Evolutionary conservation across 2,329 filamentous ascomycete species (phyloP).

Genomic region (Diplodia sapinea): DNA sequence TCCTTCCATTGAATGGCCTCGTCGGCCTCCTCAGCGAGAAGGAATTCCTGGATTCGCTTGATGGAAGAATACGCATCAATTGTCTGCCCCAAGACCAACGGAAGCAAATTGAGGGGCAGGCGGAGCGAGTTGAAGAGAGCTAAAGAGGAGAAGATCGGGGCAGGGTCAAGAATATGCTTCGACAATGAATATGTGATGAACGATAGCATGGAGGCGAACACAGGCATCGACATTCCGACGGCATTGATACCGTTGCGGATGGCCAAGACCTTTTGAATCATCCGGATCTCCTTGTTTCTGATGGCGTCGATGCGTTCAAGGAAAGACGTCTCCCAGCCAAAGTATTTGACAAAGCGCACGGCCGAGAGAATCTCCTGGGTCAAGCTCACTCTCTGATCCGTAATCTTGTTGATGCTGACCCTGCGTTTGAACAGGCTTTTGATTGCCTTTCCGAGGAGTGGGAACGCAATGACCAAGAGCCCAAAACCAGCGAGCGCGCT

Average conservation of each 20-base stretch:
- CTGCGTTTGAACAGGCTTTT: slow-evolving; percentile 76
- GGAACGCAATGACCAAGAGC: slow-evolving; percentile 78
- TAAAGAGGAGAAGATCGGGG: slow-evolving; percentile 87
- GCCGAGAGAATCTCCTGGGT: slow-evolving; percentile 92
- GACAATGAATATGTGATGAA: slow-evolving; percentile 80
- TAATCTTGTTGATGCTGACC: slow-evolving; percentile 86
- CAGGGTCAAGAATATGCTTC: slow-evolving; percentile 72
- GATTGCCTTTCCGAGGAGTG: slow-evolving; percentile 77
- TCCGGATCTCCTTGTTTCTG: slow-evolving; percentile 75
- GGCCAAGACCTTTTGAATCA: slow-evolving; percentile 82
- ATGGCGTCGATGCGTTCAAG: slow-evolving; percentile 76
- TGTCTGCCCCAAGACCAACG: slow-evolving; percentile 84
- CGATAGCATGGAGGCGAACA: slow-evolving; percentile 92
- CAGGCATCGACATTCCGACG: slow-evolving; percentile 82
- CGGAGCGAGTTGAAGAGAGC: slow-evolving; percentile 92
- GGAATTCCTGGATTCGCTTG: slow-evolving; percentile 83
- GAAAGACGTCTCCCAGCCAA: slow-evolving; percentile 93
- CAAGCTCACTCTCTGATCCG: slow-evolving; percentile 86
- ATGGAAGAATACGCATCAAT: slow-evolving; percentile 89
- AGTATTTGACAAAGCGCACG: slow-evolving; percentile 94
- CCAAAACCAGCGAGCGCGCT: slow-evolving; percentile 88
- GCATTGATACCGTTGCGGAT: slow-evolving; percentile 87
- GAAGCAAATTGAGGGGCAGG: slow-evolving; percentile 86
- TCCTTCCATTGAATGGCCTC: slow-evolving; percentile 69
- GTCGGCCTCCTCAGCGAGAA: slow-evolving; percentile 81